Conservation (phyloP, 192 early-diverging fungal species). For the Entrophospora sp. region DNA sequence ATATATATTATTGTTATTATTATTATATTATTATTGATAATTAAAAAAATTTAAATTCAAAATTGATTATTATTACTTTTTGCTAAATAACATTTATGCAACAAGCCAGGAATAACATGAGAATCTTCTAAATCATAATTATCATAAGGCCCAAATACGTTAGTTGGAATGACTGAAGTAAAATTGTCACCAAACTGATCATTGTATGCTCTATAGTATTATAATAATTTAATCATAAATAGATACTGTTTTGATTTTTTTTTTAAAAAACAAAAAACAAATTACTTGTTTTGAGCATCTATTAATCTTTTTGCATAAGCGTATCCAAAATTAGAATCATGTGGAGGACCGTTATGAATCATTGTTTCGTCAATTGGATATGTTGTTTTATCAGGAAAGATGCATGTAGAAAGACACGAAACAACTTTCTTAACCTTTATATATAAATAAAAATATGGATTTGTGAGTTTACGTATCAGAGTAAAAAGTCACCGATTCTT, state of each 20-base stretch:
- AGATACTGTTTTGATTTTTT: too few species aligned
- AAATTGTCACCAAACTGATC: slow-evolving; percentile 73
- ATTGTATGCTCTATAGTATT: slow-evolving; percentile 65
- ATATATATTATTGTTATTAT: neutral
- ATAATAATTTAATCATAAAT: too few species aligned
- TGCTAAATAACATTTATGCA: slow-evolving; percentile 76
- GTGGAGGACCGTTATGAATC: slow-evolving; percentile 75
- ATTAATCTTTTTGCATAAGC: slow-evolving; percentile 78
- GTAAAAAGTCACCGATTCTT: too few species aligned
- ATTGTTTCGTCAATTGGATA: slow-evolving; percentile 83
- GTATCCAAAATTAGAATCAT: slow-evolving; percentile 75
- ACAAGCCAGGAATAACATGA: slow-evolving; percentile 70
- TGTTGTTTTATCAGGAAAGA: slow-evolving; percentile 75
- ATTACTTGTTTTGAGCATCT: slow-evolving; percentile 70
- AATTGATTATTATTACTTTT: slow-evolving; percentile 45
- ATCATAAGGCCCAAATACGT: slow-evolving; percentile 75
- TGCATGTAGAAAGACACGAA: slow-evolving; percentile 77
- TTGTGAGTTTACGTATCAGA: too few species aligned
- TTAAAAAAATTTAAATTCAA: slow-evolving; percentile 4
- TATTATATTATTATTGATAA: slow-evolving; percentile 8
- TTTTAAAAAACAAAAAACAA: neutral
- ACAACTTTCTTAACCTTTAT: slow-evolving; percentile 80
- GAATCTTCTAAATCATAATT: slow-evolving; percentile 73
- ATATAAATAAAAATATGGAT: neutral
- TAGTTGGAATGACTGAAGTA: slow-evolving; percentile 75